Conservation (phyloP, 108 stramenopile species). For the Pseudonitzschia multistriata region DNA sequence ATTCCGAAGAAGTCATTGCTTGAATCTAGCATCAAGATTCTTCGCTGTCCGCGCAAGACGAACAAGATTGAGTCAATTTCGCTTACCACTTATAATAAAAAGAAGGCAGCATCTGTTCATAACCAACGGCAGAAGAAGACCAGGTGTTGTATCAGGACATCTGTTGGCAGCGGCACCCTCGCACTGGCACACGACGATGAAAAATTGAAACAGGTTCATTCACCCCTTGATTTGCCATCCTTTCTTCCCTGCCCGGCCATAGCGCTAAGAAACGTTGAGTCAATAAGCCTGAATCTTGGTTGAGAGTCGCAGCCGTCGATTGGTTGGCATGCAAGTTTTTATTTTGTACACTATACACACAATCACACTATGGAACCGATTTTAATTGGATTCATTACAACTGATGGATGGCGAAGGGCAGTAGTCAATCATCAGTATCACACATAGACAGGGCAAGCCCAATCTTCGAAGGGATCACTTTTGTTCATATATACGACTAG, state of each 20-base stretch:
- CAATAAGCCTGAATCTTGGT: neutral
- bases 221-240: neutral
- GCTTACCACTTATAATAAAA: too few relatives aligned
- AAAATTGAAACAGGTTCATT: neutral
- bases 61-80: neutral
- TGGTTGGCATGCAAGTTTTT: too few relatives aligned
- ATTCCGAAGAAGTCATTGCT: neutral
- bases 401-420: neutral
- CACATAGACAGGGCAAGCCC: neutral
- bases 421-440: neutral
- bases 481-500: neutral
- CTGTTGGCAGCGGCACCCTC: neutral
- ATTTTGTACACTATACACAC: too few relatives aligned
- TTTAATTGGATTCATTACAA: neutral
- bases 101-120: neutral
- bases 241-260: constrained; percentile 4
- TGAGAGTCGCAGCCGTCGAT: neutral
- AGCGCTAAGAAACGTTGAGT: neutral
- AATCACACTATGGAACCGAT: too few relatives aligned
- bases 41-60: neutral
- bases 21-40: neutral
- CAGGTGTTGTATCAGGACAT: neutral
- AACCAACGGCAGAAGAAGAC: neutral
- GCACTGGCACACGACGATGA: neutral
- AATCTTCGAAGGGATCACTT: neutral